Percentiles rank a stretch among this genome's conserved stretches.
Evolutionary conservation across 495 filamentous ascomycete genomes (phyloP).

Genomic region (Penicillium salamii): DNA sequence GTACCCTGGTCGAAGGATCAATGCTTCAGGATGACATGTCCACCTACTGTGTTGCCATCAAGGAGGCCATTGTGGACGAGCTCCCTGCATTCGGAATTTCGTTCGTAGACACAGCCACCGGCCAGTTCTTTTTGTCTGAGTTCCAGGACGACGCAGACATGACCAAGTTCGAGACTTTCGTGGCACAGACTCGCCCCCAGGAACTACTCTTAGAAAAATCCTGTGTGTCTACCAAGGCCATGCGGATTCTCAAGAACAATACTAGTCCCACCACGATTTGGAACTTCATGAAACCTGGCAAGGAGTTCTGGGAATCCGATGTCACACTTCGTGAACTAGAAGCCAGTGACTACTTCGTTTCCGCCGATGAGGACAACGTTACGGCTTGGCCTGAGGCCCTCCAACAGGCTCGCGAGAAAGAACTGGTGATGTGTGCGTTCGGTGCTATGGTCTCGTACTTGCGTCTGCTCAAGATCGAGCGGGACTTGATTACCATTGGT

Average conservation of each 20-base stretch:
- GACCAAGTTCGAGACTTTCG: slow-evolving; percentile 97
- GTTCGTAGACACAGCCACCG: slow-evolving; percentile 95
- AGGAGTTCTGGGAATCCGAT: slow-evolving; percentile 91
- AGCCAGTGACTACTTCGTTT: slow-evolving; percentile 74
- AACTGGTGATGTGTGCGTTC: slow-evolving; percentile 87
- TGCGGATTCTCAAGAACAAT: slow-evolving; percentile 97
- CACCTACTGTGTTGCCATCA: slow-evolving; percentile 94
- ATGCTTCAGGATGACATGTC: slow-evolving; percentile 99
- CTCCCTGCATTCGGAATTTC: slow-evolving; percentile 84
- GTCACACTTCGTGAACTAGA: slow-evolving; percentile 79
- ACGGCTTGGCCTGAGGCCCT: slow-evolving; percentile 81
- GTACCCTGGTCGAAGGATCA: slow-evolving; percentile 88
- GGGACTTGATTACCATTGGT: slow-evolving; percentile 80
- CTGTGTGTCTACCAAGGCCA: slow-evolving; percentile 72
- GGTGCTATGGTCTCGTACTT: slow-evolving; percentile 89
- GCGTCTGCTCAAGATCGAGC: slow-evolving; percentile 82
- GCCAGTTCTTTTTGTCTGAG: slow-evolving; percentile 88
- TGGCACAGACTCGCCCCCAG: slow-evolving; percentile 87
- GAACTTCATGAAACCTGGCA: slow-evolving; percentile 85
- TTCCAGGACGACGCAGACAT: slow-evolving; percentile 91
- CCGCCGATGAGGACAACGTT: slow-evolving; percentile 55
- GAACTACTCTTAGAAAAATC: slow-evolving; percentile 91
- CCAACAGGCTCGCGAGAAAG: slow-evolving; percentile 69
- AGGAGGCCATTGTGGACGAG: slow-evolving; percentile 75
- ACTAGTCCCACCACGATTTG: slow-evolving; percentile 90